A percentile compares a stretch with the other conserved stretches of the same genome.
These are phyloP conservation scores for Cryptosporidium sp. DNA, from an alignment of 169 alveolate species.

Conservation along the genomic window DNA sequence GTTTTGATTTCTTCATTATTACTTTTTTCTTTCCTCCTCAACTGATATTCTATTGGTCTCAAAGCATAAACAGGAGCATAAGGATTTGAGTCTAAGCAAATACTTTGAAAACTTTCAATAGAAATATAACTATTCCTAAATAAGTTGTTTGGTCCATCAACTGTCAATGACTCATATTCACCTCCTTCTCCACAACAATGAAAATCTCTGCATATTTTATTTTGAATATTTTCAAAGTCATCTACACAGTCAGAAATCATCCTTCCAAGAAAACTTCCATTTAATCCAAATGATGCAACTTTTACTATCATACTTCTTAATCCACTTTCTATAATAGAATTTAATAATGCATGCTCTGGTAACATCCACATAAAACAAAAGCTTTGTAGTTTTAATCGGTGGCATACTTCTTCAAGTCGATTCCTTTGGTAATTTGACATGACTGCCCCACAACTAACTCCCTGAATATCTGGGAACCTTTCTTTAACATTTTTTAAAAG, in stretches of 20 bases:
- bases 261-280: slow-evolving; percentile 90
- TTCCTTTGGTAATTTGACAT: slow-evolving; percentile 94
- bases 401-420: slow-evolving; percentile 95
- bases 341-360: slow-evolving; percentile 88
- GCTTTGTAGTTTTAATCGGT: slow-evolving; percentile 78
- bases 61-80: slow-evolving; percentile 62
- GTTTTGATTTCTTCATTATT: not conserved
- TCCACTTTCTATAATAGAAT: slow-evolving; percentile 90
- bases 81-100: slow-evolving; percentile 51
- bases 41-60: slow-evolving; percentile 5
- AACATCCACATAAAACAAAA: slow-evolving; percentile 87
- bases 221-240: slow-evolving; percentile 62
- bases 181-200: slow-evolving; percentile 99
- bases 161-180: slow-evolving; percentile 97
- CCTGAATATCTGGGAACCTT: slow-evolving; percentile 88
- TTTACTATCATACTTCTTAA: slow-evolving; percentile 92
- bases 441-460: slow-evolving; percentile 97
- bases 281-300: slow-evolving; percentile 90
- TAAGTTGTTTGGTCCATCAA: slow-evolving; percentile 90
- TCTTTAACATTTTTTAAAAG: slow-evolving; percentile 84
- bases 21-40: slow-evolving; percentile 1
- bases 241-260: slow-evolving; percentile 80
- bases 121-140: slow-evolving; percentile 20
- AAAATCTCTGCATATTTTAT: slow-evolving; percentile 88
- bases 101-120: not conserved